These are phyloP conservation scores for Cicer judaicum DNA, from an alignment of 306 rosid genomes.

Conservation along the genomic window DNA sequence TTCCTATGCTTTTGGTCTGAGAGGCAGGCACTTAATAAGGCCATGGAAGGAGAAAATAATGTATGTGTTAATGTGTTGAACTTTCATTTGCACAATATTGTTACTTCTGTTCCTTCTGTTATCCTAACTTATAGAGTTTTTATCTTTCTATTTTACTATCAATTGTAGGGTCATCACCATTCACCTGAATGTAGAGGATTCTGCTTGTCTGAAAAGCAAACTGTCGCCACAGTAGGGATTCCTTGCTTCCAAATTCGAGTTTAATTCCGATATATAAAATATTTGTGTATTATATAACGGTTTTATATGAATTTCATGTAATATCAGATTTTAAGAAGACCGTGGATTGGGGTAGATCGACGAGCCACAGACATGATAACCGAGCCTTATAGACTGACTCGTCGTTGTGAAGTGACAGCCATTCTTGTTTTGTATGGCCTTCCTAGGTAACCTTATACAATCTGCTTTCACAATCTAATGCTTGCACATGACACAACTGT, in stretches of 20 bases:
- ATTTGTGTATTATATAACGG: slow-evolving; percentile 18
- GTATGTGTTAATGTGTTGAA: slow-evolving; percentile 45
- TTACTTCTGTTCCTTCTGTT: slow-evolving; percentile 1
- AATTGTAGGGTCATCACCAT: slow-evolving; percentile 94
- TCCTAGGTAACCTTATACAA: slow-evolving; percentile 68
- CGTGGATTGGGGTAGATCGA: slow-evolving; percentile 77
- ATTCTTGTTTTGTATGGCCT: slow-evolving; percentile 93
- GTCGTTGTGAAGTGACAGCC: slow-evolving; percentile 97
- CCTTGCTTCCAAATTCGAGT: slow-evolving; percentile 38
- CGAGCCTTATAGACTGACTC: slow-evolving; percentile 76
- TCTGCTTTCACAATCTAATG: slow-evolving; percentile 5
- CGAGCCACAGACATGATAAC: slow-evolving; percentile 78
- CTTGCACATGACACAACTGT: slow-evolving; percentile 23
- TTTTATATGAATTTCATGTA: slow-evolving; percentile 20
- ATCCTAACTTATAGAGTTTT: slow-evolving; percentile 16
- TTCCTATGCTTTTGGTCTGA: slow-evolving; percentile 99
- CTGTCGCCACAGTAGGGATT: slow-evolving; percentile 80
- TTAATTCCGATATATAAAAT: slow-evolving; percentile 32
- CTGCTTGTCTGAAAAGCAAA: slow-evolving; percentile 97
- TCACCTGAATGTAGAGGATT: slow-evolving; percentile 98
- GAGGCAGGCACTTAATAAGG: slow-evolving; percentile 96
- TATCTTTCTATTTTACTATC: slow-evolving; percentile 33
- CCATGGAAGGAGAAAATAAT: slow-evolving; percentile 96
- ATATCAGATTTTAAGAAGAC: slow-evolving; percentile 79
- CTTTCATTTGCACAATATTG: not conserved